Conservation (phyloP, 805 yeast species). For the Lipomyces lipofer region DNA sequence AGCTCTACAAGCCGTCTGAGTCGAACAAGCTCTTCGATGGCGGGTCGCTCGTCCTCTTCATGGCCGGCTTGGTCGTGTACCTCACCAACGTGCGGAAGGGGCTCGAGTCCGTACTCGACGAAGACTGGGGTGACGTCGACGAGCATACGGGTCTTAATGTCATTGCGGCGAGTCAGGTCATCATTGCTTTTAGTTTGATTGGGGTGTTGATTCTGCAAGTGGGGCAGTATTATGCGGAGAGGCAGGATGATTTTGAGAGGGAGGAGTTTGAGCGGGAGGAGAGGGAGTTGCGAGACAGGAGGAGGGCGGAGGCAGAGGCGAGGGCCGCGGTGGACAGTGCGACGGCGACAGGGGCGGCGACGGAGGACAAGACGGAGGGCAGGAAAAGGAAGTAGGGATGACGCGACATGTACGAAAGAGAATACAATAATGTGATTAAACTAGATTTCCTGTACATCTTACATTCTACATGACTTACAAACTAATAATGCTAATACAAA, state of each 20-base stretch:
- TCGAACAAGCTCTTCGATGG: conserved; percentile 89
- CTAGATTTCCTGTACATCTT: no score
- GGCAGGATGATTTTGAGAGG: conserved; percentile 42
- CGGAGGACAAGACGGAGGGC: neutral
- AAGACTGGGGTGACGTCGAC: conserved; percentile 93
- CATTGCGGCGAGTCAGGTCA: conserved; percentile 82
- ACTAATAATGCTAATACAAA: no score
- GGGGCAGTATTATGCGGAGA: conserved; percentile 84
- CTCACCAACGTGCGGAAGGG: conserved; percentile 86
- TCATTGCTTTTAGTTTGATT: conserved; percentile 65
- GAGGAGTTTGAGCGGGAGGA: conserved; percentile 14
- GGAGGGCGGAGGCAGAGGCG: neutral
- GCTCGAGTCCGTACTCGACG: conserved; percentile 61
- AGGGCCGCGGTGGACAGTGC: neutral
- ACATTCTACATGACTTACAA: no score
- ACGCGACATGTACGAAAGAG: neutral
- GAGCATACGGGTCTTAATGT: conserved; percentile 83
- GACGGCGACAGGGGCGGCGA: no score
- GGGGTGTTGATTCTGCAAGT: conserved; percentile 86
- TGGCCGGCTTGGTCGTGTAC: conserved; percentile 74
- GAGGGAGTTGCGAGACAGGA: conserved; percentile 11
- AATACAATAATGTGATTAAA: neutral
- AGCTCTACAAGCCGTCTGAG: conserved; percentile 82
- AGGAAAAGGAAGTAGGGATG: conserved; percentile 10
- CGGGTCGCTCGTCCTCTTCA: conserved; percentile 72